A percentile compares a stretch with the other conserved stretches of the same genome.
phyloP scores from a whole-genome alignment of 2,329 filamentous ascomycete genomes.

The Pseudopyricularia javanii region DNA sequence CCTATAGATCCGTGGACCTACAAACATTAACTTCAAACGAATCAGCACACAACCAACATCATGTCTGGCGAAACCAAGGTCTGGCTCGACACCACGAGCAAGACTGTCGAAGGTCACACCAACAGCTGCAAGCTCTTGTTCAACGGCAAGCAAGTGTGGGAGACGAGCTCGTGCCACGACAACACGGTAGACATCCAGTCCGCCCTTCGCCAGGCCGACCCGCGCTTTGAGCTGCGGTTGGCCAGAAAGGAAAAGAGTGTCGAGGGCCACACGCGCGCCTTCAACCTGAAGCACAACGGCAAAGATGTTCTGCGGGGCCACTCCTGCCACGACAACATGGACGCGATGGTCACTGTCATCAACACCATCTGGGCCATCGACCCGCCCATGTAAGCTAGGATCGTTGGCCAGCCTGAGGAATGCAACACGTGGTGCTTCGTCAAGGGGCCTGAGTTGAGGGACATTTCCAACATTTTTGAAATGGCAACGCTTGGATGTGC shows the following conservation, averaged over 20 bases:
- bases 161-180: background rate
- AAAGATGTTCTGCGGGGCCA: background rate
- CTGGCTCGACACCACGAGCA: background rate
- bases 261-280: background rate
- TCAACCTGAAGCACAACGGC: background rate
- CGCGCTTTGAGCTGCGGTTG: background rate
- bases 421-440: too few relatives aligned
- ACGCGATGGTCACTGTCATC: background rate
- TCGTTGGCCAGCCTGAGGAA: too few relatives aligned
- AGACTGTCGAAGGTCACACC: background rate
- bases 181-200: background rate
- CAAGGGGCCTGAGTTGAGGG: too few relatives aligned
- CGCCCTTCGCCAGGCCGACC: background rate
- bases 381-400: background rate
- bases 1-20: background rate
- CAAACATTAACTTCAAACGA: background rate
- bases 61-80: background rate
- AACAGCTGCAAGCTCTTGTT: background rate
- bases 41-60: background rate
- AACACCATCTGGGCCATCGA: background rate
- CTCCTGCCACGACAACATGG: background rate
- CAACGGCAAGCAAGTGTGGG: background rate
- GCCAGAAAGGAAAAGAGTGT: background rate
- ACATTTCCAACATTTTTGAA: too few relatives aligned
- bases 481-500: too few relatives aligned